Evolutionary conservation across 1,139 yeast species (phyloP).

Genomic region (Protomyces inundatus): DNA sequence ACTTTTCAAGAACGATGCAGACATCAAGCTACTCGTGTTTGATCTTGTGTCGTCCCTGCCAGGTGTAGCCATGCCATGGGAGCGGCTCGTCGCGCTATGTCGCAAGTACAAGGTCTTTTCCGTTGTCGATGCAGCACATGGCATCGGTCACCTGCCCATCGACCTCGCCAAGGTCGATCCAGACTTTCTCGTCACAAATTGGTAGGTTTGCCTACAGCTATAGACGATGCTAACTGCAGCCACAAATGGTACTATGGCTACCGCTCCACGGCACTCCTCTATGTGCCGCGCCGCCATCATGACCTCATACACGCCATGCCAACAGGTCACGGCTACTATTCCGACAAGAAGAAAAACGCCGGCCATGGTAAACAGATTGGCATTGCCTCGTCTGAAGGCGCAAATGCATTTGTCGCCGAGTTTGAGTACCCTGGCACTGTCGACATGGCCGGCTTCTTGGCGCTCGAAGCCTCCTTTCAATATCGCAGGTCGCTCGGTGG

Average conservation of each 20-base stretch:
- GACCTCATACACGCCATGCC: conserved; percentile 54
- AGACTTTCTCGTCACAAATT: conserved; percentile 58
- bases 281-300: conserved; percentile 54
- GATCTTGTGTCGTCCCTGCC: conserved; percentile 65
- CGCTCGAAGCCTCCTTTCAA: conserved; percentile 45
- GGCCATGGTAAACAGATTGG: background rate
- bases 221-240: background rate
- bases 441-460: conserved; percentile 39
- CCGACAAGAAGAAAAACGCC: conserved; percentile 21
- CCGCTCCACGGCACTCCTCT: conserved; percentile 55
- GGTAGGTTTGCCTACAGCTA: conserved; percentile 33
- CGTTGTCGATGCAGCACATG: conserved; percentile 69
- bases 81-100: conserved; percentile 48
- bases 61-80: conserved; percentile 56
- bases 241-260: conserved; percentile 54
- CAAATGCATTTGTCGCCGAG: conserved; percentile 31
- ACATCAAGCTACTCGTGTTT: conserved; percentile 48
- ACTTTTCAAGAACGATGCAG: conserved; percentile 36
- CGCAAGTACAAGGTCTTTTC: conserved; percentile 49
- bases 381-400: background rate
- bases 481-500: conserved; percentile 60
- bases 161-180: conserved; percentile 48
- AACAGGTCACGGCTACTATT: conserved; percentile 47
- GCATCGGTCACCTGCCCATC: conserved; percentile 53
- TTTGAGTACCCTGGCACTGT: conserved; percentile 42